These are phyloP conservation scores for Silene coronaria DNA, from an alignment of 179 eudicot genomes.

Conservation along the genomic window DNA sequence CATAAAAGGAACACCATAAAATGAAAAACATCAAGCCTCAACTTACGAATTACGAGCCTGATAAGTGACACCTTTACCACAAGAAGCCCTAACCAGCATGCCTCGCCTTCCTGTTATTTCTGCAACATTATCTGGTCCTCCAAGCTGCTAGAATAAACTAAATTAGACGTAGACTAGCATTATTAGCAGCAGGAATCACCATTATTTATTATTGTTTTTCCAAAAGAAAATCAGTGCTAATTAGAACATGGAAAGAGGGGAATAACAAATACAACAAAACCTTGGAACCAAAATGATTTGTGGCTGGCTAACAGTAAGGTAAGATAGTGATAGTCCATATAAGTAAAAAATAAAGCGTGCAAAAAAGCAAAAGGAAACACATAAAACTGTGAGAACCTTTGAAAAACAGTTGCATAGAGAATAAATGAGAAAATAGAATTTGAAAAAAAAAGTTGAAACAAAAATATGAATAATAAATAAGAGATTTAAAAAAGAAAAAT, in stretches of 20 bases:
- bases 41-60: constrained; percentile 98
- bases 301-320: neutral
- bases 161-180: neutral
- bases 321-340: neutral
- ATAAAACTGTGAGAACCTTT: no score
- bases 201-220: neutral
- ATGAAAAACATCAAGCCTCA: constrained; percentile 6
- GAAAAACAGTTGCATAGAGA: neutral
- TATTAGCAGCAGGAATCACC: neutral
- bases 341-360: no score
- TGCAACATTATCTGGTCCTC: constrained; percentile 97
- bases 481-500: no score
- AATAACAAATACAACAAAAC: neutral
- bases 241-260: neutral
- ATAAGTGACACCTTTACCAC: constrained; percentile 96
- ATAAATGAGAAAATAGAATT: no score
- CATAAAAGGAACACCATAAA: neutral
- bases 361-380: neutral
- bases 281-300: neutral
- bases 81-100: constrained; percentile 89
- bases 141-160: constrained; percentile 54
- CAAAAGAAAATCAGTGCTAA: neutral
- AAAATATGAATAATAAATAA: neutral
- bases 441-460: neutral
- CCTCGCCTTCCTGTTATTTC: constrained; percentile 97